These are phyloP conservation scores for Saprolegnia parasitica DNA, from an alignment of 352 stramenopile species.

Conservation along the genomic window DNA sequence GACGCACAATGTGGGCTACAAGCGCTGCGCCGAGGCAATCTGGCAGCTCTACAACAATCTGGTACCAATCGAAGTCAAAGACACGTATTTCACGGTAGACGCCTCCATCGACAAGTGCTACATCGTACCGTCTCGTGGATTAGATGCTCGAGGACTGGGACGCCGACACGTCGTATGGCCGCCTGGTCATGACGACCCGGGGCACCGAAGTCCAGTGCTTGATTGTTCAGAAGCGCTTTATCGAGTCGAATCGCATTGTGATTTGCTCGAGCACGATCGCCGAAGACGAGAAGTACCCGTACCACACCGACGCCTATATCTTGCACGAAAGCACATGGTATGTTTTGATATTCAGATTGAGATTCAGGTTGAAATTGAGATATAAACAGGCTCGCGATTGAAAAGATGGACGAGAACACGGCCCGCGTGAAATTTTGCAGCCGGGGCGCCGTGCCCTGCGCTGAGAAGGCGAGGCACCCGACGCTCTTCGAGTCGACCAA, in stretches of 20 bases:
- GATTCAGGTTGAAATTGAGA: conserved; percentile 4
- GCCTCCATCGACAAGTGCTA: not conserved
- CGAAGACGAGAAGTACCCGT: conserved; percentile 17
- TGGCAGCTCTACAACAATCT: conserved; percentile 16
- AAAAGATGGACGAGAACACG: conserved; percentile 8
- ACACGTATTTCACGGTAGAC: not conserved
- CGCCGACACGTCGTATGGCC: conserved; percentile 1
- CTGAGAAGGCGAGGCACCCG: not conserved
- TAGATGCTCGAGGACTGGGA: conserved; percentile 12
- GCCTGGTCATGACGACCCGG: not conserved
- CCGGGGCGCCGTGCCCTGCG: not conserved
- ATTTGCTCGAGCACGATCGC: conserved; percentile 9
- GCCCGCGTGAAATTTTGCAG: not conserved
- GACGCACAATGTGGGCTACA: not conserved
- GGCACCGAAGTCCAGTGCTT: conserved; percentile 1
- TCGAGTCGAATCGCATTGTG: conserved; percentile 11
- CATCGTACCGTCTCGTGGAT: not conserved
- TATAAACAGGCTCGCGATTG: conserved; percentile 11
- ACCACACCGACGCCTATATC: not conserved
- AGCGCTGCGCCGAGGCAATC: not conserved
- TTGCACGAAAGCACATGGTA: conserved; percentile 17
- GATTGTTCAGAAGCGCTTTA: conserved; percentile 18
- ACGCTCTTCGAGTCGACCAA: conserved; percentile 9
- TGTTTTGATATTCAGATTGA: not conserved
- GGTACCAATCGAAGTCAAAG: not conserved